A percentile compares a stretch with the other conserved stretches of the same genome.
Evolutionary conservation across 441 rosid species (phyloP).

Genomic region (Bruguiera hainesii): DNA sequence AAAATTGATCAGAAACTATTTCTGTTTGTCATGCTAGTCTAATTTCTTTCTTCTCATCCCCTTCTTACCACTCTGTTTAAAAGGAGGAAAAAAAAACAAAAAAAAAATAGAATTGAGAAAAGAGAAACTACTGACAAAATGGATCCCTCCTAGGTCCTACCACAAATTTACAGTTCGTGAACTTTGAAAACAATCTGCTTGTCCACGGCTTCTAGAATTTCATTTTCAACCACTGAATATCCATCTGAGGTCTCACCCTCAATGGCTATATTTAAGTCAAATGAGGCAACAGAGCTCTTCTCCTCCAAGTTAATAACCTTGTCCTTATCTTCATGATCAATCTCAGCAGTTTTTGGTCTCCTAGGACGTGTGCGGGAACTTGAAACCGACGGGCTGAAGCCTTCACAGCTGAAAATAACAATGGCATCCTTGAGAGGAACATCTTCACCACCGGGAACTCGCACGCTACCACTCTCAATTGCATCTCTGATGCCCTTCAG

Average conservation of each 20-base stretch:
- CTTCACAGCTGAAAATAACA: slow-evolving; percentile 50
- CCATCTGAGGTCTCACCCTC: slow-evolving; percentile 26
- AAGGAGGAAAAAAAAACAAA: background rate
- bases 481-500: slow-evolving; percentile 41
- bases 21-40: slow-evolving; percentile 31
- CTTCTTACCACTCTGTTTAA: slow-evolving; percentile 7
- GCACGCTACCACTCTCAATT: slow-evolving; percentile 37
- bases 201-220: slow-evolving; percentile 41
- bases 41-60: slow-evolving; percentile 25
- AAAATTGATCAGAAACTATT: slow-evolving; percentile 11
- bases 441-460: slow-evolving; percentile 42
- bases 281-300: slow-evolving; percentile 19
- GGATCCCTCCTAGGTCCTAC: background rate
- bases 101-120: background rate
- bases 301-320: slow-evolving; percentile 8
- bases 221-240: slow-evolving; percentile 20
- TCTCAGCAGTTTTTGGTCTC: slow-evolving; percentile 15
- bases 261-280: slow-evolving; percentile 62
- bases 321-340: slow-evolving; percentile 14
- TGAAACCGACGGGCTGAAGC: slow-evolving; percentile 25
- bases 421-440: slow-evolving; percentile 59
- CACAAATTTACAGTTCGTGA: slow-evolving; percentile 23
- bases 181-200: slow-evolving; percentile 39
- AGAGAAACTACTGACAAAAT: background rate
- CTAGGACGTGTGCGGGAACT: slow-evolving; percentile 31